A percentile compares a stretch with the other conserved stretches of the same genome.
phyloP scores from a whole-genome alignment of 225 moss, liverwort and hornwort genomes.

The Physcomitrium patens region DNA sequence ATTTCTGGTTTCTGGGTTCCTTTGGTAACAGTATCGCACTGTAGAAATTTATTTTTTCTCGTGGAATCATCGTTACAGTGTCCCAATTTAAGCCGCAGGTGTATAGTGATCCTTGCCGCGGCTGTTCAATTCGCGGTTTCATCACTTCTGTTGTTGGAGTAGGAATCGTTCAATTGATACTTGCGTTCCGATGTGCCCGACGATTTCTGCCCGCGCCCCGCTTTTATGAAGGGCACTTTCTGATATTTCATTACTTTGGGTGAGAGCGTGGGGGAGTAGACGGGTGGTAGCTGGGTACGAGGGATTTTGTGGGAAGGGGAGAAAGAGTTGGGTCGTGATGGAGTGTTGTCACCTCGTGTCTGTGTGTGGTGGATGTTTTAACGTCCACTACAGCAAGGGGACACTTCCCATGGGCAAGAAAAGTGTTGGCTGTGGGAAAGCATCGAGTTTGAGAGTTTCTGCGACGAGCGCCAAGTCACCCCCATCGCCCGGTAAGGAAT shows the following conservation, averaged over 20 bases:
- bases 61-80: neutral
- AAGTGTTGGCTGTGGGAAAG: neutral
- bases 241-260: neutral
- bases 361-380: constrained; percentile 26
- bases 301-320: no score
- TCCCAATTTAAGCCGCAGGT: neutral
- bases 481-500: constrained; percentile 39
- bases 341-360: constrained; percentile 38
- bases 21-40: neutral
- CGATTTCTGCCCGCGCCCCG: no score
- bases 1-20: neutral
- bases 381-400: constrained; percentile 3
- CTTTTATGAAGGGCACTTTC: neutral
- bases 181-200: no score
- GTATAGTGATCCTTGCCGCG: neutral
- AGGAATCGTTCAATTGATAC: neutral
- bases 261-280: neutral
- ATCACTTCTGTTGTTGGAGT: neutral
- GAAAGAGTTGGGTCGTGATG: constrained; percentile 25
- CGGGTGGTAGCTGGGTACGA: neutral
- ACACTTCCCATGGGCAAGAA: neutral
- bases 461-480: constrained; percentile 40
- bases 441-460: constrained; percentile 9
- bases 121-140: neutral
- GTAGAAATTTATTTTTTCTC: neutral